These are phyloP conservation scores for Cyberlindnera mycetangii DNA, from an alignment of 805 yeast genomes.

Conservation along the genomic window DNA sequence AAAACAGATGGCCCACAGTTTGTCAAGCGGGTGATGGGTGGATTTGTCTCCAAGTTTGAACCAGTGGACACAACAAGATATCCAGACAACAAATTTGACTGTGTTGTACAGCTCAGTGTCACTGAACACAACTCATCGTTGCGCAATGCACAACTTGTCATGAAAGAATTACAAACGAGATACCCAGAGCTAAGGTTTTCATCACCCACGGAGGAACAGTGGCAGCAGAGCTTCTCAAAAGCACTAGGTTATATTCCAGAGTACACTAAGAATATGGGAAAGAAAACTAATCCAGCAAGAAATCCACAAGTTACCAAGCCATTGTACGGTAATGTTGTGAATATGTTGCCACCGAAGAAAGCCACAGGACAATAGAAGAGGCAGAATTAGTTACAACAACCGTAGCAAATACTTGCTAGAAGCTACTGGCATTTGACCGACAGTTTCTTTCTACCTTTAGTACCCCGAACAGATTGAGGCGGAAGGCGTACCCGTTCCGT, in stretches of 20 bases:
- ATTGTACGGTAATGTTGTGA: not conserved
- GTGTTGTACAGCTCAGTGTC: not conserved
- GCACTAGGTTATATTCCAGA: not conserved
- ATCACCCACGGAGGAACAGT: not conserved
- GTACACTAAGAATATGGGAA: not conserved
- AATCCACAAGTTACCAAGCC: not conserved
- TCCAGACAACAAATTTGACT: not conserved
- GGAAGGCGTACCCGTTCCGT: no score
- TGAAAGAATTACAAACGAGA: not conserved
- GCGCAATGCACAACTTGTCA: not conserved
- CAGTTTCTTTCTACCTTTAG: no score
- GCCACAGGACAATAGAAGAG: no score
- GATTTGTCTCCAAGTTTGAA: constrained; percentile 69
- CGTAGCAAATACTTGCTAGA: no score
- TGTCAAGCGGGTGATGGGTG: constrained; percentile 63
- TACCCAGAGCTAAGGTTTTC: not conserved
- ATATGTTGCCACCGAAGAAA: not conserved
- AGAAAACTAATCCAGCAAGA: not conserved
- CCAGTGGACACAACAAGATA: constrained; percentile 34
- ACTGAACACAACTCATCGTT: not conserved
- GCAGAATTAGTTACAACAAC: no score
- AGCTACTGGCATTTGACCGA: no score
- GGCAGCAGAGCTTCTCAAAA: not conserved
- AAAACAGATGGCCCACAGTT: constrained; percentile 37
- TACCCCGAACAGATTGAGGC: no score